Evolutionary conservation across 108 stramenopile species (phyloP), one percentile per base, ranked within the genome.

Genomic region (Ochromonas danica): DNA sequence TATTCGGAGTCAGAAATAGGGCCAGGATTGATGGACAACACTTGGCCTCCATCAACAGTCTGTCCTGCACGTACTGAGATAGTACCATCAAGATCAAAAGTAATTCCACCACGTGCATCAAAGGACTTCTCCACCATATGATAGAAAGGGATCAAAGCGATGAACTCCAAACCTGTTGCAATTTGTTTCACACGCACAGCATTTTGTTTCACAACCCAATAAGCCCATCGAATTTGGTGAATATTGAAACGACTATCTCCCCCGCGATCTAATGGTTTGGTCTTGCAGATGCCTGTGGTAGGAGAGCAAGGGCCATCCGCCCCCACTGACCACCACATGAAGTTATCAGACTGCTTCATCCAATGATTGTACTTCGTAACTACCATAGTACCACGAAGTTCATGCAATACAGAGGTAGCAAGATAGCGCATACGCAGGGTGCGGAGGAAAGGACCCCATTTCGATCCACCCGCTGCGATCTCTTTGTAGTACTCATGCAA

Each of bases 401-500:
- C 40, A 6, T 75, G 25, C 28, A 60, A 28, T 41, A 42, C 72
- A 6, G 72, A 33, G 10, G 72, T 75, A 42, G 31, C 38, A 3
- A 75, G 25, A 36, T 28, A 75, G 31, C 72, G 72, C 72, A 75
- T 75, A 42, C 72, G 36, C 43, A 75, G 25, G 3, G 72, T 75
- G 31, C 72, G 72, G 10, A 75, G 36, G 31, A 30, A 75, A 10
- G 72, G 72, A 10, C 72, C 72, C 72, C 72, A 75, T 41, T 75
- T 75, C 17, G 72, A 75, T 6, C 72, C 72, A 3, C 22, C 22
- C 10, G 14, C 72, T 6, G 3, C 25, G 10, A 60, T 36, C 25
- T 75, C 72, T 41, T 75, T 75, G 72, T 75, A 75, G 30, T 60
- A 75, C 40, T 75, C 72, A 41, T 75, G 72, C 72, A 75, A 60